phyloP scores from a whole-genome alignment of 2,329 filamentous ascomycete genomes.

The Aspergillus fischeri region DNA sequence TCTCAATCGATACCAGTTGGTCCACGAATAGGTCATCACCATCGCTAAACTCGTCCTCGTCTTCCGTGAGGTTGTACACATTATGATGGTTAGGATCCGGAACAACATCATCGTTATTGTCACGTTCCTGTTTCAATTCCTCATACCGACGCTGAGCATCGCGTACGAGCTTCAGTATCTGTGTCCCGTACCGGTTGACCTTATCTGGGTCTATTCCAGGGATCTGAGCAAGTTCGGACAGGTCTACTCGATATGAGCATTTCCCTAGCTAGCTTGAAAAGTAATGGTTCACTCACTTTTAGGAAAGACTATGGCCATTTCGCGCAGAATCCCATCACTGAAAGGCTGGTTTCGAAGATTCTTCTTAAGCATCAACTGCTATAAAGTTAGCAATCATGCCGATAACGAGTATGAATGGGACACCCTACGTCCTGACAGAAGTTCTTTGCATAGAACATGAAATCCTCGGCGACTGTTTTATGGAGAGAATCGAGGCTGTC shows the following conservation, averaged over 20 bases:
- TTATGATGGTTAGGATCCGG: constrained; percentile 45
- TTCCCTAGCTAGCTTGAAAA: background rate
- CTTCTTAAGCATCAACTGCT: constrained; percentile 41
- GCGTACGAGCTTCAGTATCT: constrained; percentile 41
- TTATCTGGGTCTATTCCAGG: constrained; percentile 43
- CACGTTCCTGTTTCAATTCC: constrained; percentile 42
- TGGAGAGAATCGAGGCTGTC: constrained; percentile 41
- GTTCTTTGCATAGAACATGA: constrained; percentile 43
- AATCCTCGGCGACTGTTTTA: constrained; percentile 45
- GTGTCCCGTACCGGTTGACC: constrained; percentile 40
- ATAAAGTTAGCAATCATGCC: constrained; percentile 5
- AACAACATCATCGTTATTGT: constrained; percentile 46
- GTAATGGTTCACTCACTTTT: constrained; percentile 26
- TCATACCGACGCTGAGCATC: constrained; percentile 39
- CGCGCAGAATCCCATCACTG: constrained; percentile 43
- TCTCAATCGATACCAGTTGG: constrained; percentile 21
- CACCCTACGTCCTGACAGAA: constrained; percentile 39
- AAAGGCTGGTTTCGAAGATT: constrained; percentile 45
- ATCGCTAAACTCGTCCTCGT: constrained; percentile 41
- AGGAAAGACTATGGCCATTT: constrained; percentile 48
- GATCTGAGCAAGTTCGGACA: constrained; percentile 37
- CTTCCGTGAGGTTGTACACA: constrained; percentile 41
- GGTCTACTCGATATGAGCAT: constrained; percentile 26
- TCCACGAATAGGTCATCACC: constrained; percentile 30
- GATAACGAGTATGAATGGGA: background rate